Conservation (phyloP, 1,139 yeast genomes). For the Blastobotrys arbuscula region DNA sequence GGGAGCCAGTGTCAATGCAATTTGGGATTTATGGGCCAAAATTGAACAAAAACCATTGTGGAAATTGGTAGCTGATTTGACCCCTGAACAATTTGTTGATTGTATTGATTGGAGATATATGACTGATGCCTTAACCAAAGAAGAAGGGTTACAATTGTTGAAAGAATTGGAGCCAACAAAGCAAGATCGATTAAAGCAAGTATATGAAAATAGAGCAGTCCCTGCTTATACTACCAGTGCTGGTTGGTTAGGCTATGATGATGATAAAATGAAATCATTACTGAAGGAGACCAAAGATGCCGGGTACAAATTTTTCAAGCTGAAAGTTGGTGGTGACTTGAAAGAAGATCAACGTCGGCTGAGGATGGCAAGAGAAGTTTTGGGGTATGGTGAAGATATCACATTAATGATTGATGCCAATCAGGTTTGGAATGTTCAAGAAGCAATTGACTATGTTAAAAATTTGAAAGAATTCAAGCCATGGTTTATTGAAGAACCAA, state of each 20-base stretch:
- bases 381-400: slow-evolving; percentile 34
- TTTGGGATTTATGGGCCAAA: slow-evolving; percentile 41
- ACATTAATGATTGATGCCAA: slow-evolving; percentile 37
- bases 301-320: slow-evolving; percentile 40
- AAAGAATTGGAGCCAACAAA: slow-evolving; percentile 29
- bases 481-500: slow-evolving; percentile 40
- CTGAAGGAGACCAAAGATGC: slow-evolving; percentile 34
- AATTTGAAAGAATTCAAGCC: slow-evolving; percentile 37
- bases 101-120: slow-evolving; percentile 42
- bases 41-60: slow-evolving; percentile 36
- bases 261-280: slow-evolving; percentile 37
- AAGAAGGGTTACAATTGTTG: slow-evolving; percentile 36
- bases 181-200: slow-evolving; percentile 33
- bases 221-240: slow-evolving; percentile 44
- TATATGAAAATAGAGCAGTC: slow-evolving; percentile 35
- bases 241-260: slow-evolving; percentile 42
- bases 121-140: slow-evolving; percentile 39
- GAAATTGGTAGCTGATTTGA: slow-evolving; percentile 37
- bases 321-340: slow-evolving; percentile 39
- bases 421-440: slow-evolving; percentile 41
- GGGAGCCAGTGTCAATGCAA: slow-evolving; percentile 35
- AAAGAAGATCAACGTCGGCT: slow-evolving; percentile 36
- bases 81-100: slow-evolving; percentile 41
- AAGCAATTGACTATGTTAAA: slow-evolving; percentile 39
- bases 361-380: slow-evolving; percentile 37